These are phyloP conservation scores for Yamadazyma buinensis DNA, from an alignment of 1,139 yeast species.

Conservation along the genomic window DNA sequence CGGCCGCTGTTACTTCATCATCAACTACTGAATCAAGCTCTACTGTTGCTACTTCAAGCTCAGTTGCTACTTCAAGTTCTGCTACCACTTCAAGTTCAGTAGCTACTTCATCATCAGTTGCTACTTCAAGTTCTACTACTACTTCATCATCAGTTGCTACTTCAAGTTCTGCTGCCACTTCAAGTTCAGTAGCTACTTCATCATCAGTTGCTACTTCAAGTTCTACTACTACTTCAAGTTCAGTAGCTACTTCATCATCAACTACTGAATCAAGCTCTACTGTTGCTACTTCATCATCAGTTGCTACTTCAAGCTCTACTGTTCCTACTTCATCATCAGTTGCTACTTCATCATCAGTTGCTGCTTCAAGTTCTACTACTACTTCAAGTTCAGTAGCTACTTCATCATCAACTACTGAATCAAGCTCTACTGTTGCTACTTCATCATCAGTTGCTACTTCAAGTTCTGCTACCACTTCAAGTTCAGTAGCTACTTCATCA, in stretches of 20 bases:
- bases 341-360: slow-evolving; percentile 1
- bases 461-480: slow-evolving; percentile 8
- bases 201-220: slow-evolving; percentile 11
- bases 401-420: too few species aligned
- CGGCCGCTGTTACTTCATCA: slow-evolving; percentile 15
- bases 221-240: slow-evolving; percentile 12
- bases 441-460: slow-evolving; percentile 6
- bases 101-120: slow-evolving; percentile 11
- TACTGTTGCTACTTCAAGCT: slow-evolving; percentile 14
- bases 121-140: slow-evolving; percentile 7
- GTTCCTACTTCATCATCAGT: too few species aligned
- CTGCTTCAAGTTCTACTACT: slow-evolving; percentile 1
- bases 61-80: slow-evolving; percentile 11
- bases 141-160: not conserved
- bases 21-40: slow-evolving; percentile 9
- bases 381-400: too few species aligned
- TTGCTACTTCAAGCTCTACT: too few species aligned
- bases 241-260: slow-evolving; percentile 12
- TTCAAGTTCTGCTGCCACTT: slow-evolving; percentile 10
- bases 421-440: too few species aligned
- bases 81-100: slow-evolving; percentile 16
- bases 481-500: slow-evolving; percentile 10
- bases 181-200: slow-evolving; percentile 18
- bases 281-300: slow-evolving; percentile 26
- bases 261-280: slow-evolving; percentile 21